A percentile compares a stretch with the other conserved stretches of the same genome.
Conservation (phyloP, 768 basidiomycete genomes). For the Pleurotus citrinopileatus region DNA sequence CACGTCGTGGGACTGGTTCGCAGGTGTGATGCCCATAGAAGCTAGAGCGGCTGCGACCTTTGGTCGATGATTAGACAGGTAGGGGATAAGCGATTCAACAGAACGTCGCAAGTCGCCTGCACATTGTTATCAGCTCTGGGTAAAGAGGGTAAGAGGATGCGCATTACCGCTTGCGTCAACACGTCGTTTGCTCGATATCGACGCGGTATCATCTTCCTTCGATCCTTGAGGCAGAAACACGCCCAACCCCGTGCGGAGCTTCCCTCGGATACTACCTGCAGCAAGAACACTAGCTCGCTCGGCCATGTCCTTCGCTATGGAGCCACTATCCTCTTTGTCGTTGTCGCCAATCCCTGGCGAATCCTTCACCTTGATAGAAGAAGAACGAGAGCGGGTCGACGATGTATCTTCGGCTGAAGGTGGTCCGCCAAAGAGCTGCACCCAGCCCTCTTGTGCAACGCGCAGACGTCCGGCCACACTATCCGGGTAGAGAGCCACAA, state of each 20-base stretch:
- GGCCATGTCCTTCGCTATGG: constrained; percentile 21
- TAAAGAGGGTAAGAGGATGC: too few species aligned
- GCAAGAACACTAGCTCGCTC: constrained; percentile 31
- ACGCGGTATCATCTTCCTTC: constrained; percentile 60
- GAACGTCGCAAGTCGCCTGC: constrained; percentile 70
- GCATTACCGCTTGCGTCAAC: constrained; percentile 29
- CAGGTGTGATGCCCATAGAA: constrained; percentile 63
- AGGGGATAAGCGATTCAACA: constrained; percentile 85
- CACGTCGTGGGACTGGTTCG: constrained; percentile 63
- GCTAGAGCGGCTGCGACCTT: constrained; percentile 79
- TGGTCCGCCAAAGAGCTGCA: constrained; percentile 82
- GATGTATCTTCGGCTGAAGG: constrained; percentile 27
- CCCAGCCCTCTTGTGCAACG: constrained; percentile 69
- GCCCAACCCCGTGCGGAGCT: constrained; percentile 56
- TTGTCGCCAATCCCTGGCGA: neutral
- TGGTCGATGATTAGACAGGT: constrained; percentile 86
- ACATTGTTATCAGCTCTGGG: neutral
- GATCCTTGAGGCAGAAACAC: constrained; percentile 38
- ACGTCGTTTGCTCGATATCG: constrained; percentile 36
- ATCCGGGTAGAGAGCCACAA: constrained; percentile 86
- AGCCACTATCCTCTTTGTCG: constrained; percentile 17
- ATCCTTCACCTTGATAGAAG: constrained; percentile 14
- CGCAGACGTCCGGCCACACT: constrained; percentile 76
- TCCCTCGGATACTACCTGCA: constrained; percentile 43
- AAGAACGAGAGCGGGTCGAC: constrained; percentile 21